These are phyloP conservation scores for Sideroxylon spinosum DNA, from an alignment of 179 eudicot genomes.

Conservation along the genomic window DNA sequence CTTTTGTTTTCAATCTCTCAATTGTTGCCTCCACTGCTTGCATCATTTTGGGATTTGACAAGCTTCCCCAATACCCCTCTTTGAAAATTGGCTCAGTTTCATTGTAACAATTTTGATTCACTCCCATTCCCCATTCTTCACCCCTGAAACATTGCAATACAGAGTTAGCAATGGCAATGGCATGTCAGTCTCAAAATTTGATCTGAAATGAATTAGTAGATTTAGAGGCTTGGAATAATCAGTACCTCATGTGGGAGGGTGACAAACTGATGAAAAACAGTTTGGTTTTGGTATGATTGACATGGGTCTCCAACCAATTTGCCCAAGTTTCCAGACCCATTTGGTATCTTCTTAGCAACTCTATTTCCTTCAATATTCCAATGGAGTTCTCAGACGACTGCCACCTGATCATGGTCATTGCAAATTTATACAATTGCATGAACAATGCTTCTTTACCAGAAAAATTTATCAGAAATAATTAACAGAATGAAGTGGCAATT, in stretches of 20 bases:
- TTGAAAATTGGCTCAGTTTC: constrained; percentile 21
- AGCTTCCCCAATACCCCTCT: constrained; percentile 40
- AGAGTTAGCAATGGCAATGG: too few relatives aligned
- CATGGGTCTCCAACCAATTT: constrained; percentile 50
- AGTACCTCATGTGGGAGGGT: constrained; percentile 53
- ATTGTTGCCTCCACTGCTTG: constrained; percentile 38
- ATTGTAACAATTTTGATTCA: constrained; percentile 11
- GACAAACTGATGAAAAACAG: constrained; percentile 65
- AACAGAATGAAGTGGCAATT: too few relatives aligned
- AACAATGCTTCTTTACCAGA: too few relatives aligned
- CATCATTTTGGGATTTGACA: constrained; percentile 72
- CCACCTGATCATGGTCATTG: constrained; percentile 30
- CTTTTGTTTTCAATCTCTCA: constrained; percentile 36
- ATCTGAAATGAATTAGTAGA: too few relatives aligned
- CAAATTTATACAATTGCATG: too few relatives aligned
- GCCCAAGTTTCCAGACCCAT: constrained; percentile 74
- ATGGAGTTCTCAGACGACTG: constrained; percentile 47
- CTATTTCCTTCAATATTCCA: constrained; percentile 50
- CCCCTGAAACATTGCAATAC: constrained; percentile 10
- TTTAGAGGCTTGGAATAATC: too few relatives aligned
- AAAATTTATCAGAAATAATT: too few relatives aligned
- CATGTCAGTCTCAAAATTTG: too few relatives aligned
- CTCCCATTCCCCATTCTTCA: constrained; percentile 24
- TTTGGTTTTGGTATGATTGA: constrained; percentile 40
- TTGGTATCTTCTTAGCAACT: constrained; percentile 54